Evolutionary conservation across 768 basidiomycete species (phyloP), one percentile per base, ranked within the genome.

Genomic region (Pleurotus sapidus): DNA sequence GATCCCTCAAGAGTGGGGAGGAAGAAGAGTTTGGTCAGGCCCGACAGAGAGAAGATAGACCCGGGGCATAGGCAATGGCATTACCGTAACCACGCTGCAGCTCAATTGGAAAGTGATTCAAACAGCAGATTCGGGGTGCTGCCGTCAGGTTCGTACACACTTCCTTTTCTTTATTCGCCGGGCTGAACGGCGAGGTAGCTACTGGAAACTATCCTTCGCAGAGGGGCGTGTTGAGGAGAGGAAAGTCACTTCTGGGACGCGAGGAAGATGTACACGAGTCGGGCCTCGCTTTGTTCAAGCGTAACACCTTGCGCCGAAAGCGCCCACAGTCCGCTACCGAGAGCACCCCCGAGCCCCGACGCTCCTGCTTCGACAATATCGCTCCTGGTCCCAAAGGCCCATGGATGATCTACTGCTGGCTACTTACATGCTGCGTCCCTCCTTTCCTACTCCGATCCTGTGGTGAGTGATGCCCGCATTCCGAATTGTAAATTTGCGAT

Each of bases 21-120:
- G 68, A 98, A 97, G 80, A 95, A 95, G 80, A 91, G 88, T 68
- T 80, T 99, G 15, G 91, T 98, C 54, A 78, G 82, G 56, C 96
- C 96, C 4, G 96, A 99, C 72, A 79, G 96, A 57, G 95, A 97
- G 77, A 93, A 95, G 79, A 92, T 98, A 63, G 95, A 98, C 66
- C 94, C 95, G 8, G 86, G 86, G 42, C 94, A 98, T 77, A 83
- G 94, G 49, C 87, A 95, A 65, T 98, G 89, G 88, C 90, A 98
- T 73, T 98, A 98, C 73, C 86, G 92, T 55, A 85, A 80, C 57
- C 94, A 91, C 72, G 51, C 51, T 15, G 92, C 92, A 17, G 88
- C 89, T 20, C 84, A 87, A 68, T 74, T 91, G 67, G 84, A 87
- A 70, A 78, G 87, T 56, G 86, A 90, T 65, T 80, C 84, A n/a